Percentiles rank a stretch among this genome's conserved stretches.
phyloP scores from a whole-genome alignment of 176 grass and related monocot species.

The Bothriochloa decipiens region DNA sequence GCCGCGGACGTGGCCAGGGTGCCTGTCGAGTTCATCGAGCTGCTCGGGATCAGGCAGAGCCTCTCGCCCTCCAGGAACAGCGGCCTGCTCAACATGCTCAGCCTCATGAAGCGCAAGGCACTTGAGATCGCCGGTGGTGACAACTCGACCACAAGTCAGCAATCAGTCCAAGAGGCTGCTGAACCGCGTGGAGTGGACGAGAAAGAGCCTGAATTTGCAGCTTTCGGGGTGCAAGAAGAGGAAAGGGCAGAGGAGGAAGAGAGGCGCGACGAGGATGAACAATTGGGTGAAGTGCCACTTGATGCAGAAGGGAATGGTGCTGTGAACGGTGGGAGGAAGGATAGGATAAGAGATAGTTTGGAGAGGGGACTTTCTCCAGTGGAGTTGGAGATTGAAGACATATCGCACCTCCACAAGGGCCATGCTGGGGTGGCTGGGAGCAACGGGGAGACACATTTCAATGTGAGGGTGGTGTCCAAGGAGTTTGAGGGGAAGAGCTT shows the following conservation, averaged over 20 bases:
- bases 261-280: slow-evolving; percentile 4
- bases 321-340: slow-evolving; percentile 54
- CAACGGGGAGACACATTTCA: slow-evolving; percentile 89
- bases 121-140: slow-evolving; percentile 51
- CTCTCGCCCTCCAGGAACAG: slow-evolving; percentile 81
- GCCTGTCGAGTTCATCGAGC: slow-evolving; percentile 63
- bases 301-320: slow-evolving; percentile 37
- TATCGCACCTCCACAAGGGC: slow-evolving; percentile 77
- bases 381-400: slow-evolving; percentile 69
- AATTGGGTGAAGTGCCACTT: slow-evolving; percentile 27
- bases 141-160: background rate
- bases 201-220: slow-evolving; percentile 43
- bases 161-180: background rate
- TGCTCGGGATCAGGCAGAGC: slow-evolving; percentile 79
- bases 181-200: slow-evolving; percentile 8
- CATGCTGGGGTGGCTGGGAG: slow-evolving; percentile 65
- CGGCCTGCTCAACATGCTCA: slow-evolving; percentile 86
- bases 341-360: slow-evolving; percentile 64
- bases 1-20: slow-evolving; percentile 58
- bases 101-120: slow-evolving; percentile 86
- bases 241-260: background rate
- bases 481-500: slow-evolving; percentile 90
- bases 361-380: slow-evolving; percentile 50
- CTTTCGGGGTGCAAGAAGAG: slow-evolving; percentile 19
- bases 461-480: slow-evolving; percentile 74